Evolutionary conservation across 305 asterid genomes (phyloP).

Genomic region (Striga hermonthica): DNA sequence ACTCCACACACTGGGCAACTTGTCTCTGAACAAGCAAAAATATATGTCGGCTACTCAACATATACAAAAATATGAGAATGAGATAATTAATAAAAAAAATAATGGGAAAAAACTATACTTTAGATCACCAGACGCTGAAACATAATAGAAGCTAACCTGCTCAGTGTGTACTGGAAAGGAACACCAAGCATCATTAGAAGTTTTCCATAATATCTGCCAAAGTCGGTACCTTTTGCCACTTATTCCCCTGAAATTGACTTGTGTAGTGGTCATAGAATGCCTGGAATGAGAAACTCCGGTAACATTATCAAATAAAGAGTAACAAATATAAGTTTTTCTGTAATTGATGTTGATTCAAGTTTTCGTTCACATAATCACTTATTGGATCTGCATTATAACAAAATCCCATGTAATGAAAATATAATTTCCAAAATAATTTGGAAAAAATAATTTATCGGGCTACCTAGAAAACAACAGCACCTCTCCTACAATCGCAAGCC

Average conservation of each 20-base stretch:
- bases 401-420: not conserved
- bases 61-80: not conserved
- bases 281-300: not conserved
- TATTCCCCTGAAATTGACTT: slow-evolving; percentile 69
- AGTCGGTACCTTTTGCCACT: slow-evolving; percentile 98
- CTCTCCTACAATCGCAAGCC: slow-evolving; percentile 99
- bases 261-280: slow-evolving; percentile 13
- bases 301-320: too few species aligned
- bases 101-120: not conserved
- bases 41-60: not conserved
- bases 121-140: not conserved
- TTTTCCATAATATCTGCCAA: slow-evolving; percentile 96
- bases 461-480: slow-evolving; percentile 97
- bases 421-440: slow-evolving; percentile 12
- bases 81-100: not conserved
- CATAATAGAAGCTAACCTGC: slow-evolving; percentile 56
- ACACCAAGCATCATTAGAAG: slow-evolving; percentile 97
- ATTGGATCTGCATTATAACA: not conserved
- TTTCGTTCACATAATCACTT: slow-evolving; percentile 21
- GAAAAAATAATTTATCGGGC: slow-evolving; percentile 58
- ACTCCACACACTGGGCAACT: slow-evolving; percentile 99
- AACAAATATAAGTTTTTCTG: not conserved
- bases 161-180: slow-evolving; percentile 89
- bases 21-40: slow-evolving; percentile 64
- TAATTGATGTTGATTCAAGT: slow-evolving; percentile 16